Evolutionary conservation across 2,329 filamentous ascomycete species (phyloP), one percentile per base, ranked within the genome.

Genomic region (Fusarium fujikuroi): DNA sequence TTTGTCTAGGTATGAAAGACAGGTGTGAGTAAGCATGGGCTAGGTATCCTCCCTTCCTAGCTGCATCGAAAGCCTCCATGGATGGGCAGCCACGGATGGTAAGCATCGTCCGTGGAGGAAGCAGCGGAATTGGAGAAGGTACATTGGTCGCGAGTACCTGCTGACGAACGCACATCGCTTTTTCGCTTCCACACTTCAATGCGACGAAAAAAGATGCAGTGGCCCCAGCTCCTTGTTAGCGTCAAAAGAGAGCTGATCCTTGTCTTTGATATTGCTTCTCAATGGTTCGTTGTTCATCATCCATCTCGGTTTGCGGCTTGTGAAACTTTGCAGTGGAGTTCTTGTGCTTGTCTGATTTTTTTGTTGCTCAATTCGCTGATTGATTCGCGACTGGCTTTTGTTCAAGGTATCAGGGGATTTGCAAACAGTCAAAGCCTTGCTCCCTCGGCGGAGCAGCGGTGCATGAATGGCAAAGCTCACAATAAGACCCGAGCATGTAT

Each of bases 241-340:
- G 71, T 39, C 36, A 30, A 58, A 40, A 54, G 50, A 40, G 39
- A 70, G 59, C 63, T 70, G 34, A 63, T 66, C 69, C 65, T 46
- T 70, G 69, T 66, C 57, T 39, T 53, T 60, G 46, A 54, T 14
- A 21, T 28, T 47, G 47, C 53, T 70, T 46, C 36, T 63, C 36
- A 64, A 58, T 72, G 57, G 54, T 57, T 63, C 32, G 56, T 66
- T 62, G 28, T 63, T 57, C 49, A 69, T 69, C 56, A 40, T 63
- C 50, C 60, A 70, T 73, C 65, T 73, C 61, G 59, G 72, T 57
- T 62, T 73, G 50, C 46, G 28, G 54, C 63, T 34, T 70, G 69
- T 73, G 73, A 75, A 75, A 75, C 72, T 66, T 75, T 71, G 63
- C 46, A 40, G 66, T 73, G 72, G 72, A 73, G 60, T 34, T 60